Conservation (phyloP, 148 eudicot species). For the Mesembryanthemum crystallinum region DNA sequence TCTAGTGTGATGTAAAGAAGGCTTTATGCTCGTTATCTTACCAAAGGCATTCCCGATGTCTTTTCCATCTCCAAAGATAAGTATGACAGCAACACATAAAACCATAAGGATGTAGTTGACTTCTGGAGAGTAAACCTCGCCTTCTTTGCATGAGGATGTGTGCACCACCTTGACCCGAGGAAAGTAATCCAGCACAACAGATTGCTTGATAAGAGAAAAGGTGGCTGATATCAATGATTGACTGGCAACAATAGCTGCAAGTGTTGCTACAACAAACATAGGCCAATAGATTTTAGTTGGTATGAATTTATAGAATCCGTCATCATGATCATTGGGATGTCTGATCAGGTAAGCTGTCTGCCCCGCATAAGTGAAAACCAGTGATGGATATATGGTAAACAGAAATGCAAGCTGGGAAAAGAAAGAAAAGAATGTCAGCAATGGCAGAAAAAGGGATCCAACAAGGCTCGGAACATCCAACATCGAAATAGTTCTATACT, state of each 20-base stretch:
- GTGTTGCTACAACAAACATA: slow-evolving; percentile 53
- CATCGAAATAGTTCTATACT: neutral
- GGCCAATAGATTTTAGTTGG: slow-evolving; percentile 77
- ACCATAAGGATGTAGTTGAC: slow-evolving; percentile 71
- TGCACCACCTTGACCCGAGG: slow-evolving; percentile 74
- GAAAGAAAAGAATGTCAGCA: neutral
- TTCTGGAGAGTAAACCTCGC: slow-evolving; percentile 76
- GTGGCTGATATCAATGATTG: slow-evolving; percentile 63
- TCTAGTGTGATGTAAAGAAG: neutral
- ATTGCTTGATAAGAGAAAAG: slow-evolving; percentile 57
- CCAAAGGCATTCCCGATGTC: slow-evolving; percentile 82
- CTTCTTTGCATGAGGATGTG: slow-evolving; percentile 67
- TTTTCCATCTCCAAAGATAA: slow-evolving; percentile 61
- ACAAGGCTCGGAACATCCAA: neutral
- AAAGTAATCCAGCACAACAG: slow-evolving; percentile 54
- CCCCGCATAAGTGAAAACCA: slow-evolving; percentile 70
- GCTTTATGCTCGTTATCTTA: slow-evolving; percentile 28
- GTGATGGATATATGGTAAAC: slow-evolving; percentile 58
- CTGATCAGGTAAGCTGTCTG: slow-evolving; percentile 69
- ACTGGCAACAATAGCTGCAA: slow-evolving; percentile 63
- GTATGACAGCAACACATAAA: slow-evolving; percentile 59
- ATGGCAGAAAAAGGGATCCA: neutral
- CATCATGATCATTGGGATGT: slow-evolving; percentile 45
- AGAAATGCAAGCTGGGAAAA: slow-evolving; percentile 54
- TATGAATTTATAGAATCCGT: slow-evolving; percentile 65